phyloP scores from a whole-genome alignment of 192 early-diverging fungal genomes.

The Backusella luteola region DNA sequence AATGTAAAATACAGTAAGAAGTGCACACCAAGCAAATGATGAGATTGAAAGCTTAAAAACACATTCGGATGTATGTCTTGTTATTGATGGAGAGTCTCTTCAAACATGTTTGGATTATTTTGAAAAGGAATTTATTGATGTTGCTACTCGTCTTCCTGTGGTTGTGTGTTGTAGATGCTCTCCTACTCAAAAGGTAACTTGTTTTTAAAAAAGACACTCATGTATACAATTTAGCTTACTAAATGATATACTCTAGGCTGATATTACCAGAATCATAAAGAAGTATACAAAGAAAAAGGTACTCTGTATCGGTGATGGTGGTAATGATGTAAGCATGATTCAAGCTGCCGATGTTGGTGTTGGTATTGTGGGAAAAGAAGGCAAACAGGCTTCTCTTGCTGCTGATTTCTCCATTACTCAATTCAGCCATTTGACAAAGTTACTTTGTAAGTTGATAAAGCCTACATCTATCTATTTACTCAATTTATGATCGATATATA shows the following conservation, averaged over 20 bases:
- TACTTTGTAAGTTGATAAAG: conserved; percentile 55
- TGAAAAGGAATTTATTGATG: conserved; percentile 74
- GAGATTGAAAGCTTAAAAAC: conserved; percentile 72
- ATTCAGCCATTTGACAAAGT: conserved; percentile 81
- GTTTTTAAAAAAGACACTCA: no score
- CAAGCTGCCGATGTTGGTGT: conserved; percentile 94
- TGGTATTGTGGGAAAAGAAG: conserved; percentile 96
- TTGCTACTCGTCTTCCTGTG: conserved; percentile 74
- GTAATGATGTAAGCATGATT: conserved; percentile 98
- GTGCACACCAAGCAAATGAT: conserved; percentile 54
- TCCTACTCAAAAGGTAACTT: conserved; percentile 84
- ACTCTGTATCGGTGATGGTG: conserved; percentile 93
- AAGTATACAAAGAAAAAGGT: conserved; percentile 70
- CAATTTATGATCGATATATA: neutral
- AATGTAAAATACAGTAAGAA: conserved; percentile 38
- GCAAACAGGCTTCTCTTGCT: conserved; percentile 89
- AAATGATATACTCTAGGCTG: conserved; percentile 51
- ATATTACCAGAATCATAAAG: conserved; percentile 81
- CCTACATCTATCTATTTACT: neutral
- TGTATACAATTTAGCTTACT: neutral
- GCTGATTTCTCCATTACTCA: conserved; percentile 92
- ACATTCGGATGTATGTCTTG: conserved; percentile 74
- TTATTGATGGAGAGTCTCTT: conserved; percentile 93
- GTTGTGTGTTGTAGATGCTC: conserved; percentile 95
- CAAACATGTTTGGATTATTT: conserved; percentile 72